Evolutionary conservation across 2,329 filamentous ascomycete species (phyloP), one percentile per base, ranked within the genome.

Genomic region (Chalaropsis thielavioides): DNA sequence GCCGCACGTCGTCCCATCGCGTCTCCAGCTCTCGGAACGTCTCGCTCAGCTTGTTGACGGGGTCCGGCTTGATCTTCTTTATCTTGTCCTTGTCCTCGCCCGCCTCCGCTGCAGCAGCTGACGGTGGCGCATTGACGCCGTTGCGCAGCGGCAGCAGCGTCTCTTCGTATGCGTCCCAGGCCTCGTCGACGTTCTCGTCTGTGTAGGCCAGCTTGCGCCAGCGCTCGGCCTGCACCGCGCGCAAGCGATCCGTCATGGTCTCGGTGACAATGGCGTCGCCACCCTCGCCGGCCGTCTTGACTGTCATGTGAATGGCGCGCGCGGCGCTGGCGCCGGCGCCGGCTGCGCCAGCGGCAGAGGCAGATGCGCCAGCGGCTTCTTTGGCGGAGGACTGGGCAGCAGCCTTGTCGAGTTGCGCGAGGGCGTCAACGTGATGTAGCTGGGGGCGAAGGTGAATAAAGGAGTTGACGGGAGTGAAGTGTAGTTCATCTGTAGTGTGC

Each of bases 401-500:
- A n/a, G 71, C 70, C 51, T 79, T 78, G 43, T 88, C 84, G 65
- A 89, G 81, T 71, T 96, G 90, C 59, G 86, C 80, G 58, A 85
- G 76, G 2, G 94, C 92, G 75, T 97, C 94, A 69, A 97, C 81
- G 76, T 97, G 91, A 75, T 96, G 90, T 68, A 95, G 88, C 72
- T 96, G 90, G 0, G 94, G 91, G 3, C 92, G 88, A 72, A 99
- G 84, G 72, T 95, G 90, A 51, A 95, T 88, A 56, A 96, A 83
- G 1, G 89, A 87, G 49, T 87, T 85, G 58, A 95, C 83, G 27
- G 88, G 89, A 0, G 90, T 95, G 46, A 97, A 83, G 75, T 96
- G 90, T 10, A 96, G 79, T 72, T 95, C 85, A 70, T 89, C 89
- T 92, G 69, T 17, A 5, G 4, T 27, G 4, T n/a, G 54, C 24